Evolutionary conservation across 148 eudicot genomes (phyloP), one percentile per base, ranked within the genome.

Genomic region (Oxyria digyna): DNA sequence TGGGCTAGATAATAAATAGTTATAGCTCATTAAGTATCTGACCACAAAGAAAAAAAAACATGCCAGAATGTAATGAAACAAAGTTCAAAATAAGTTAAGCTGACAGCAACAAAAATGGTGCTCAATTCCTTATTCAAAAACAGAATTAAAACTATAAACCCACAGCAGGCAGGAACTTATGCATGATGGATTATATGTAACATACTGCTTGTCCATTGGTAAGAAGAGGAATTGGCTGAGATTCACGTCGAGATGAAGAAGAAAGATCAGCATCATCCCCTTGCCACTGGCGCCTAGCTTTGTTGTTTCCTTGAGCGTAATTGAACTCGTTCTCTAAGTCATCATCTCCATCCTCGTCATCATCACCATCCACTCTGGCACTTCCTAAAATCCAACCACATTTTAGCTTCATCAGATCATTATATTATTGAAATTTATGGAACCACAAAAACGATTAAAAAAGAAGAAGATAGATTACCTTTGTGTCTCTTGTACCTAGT

Each of bases 331-430:
- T 93, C 69, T 93, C 98, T 57, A 93, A 62, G 81, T 93, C 98
- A 80, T 93, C 98, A 75, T 80, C 77, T 78, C 85, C 98, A 72
- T 94, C 98, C 81, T 94, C 98, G 40, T 94, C 98, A 43, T 94
- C 98, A 76, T 88, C 95, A 72, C 91, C 95, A 15, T 82, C 75
- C 77, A 88, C 91, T 71, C 95, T 76, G 67, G 87, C 78, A 76
- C 95, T 82, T 77, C 95, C 95, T 88, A 76, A 63, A 20, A 17
- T 29, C 45, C 64, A 74, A 6, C 43, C 69, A 63, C 10, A 15
- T 18, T 18, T 35, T 20, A n/a, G 46, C 45, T 66, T 41, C 27
- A 37, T 70, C 74, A 66, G 21, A 50, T 55, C 40, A 75, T 71
- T 27, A 73, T 41, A 10, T 68, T 68, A 17, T 20, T 66, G 45